Conservation (phyloP, 2,329 filamentous ascomycete species). For the Fonsecaea monophora region DNA sequence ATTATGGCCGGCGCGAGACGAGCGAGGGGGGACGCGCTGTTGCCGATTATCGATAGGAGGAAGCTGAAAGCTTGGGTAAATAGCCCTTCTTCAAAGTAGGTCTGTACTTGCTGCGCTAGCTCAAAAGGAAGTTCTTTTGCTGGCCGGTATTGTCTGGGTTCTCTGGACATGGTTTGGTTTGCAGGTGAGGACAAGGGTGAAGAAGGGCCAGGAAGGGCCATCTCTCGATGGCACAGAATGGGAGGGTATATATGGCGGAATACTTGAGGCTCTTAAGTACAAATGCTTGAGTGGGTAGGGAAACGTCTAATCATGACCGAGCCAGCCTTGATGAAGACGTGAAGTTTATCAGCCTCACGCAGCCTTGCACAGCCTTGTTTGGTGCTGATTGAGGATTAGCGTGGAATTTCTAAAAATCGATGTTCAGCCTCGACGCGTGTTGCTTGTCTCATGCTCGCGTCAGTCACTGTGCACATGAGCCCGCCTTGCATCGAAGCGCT, state of each 20-base stretch:
- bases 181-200: slow-evolving; percentile 32
- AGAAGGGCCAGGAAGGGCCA: slow-evolving; percentile 17
- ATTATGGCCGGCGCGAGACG: slow-evolving; percentile 60
- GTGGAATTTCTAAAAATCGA: not conserved
- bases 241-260: not conserved
- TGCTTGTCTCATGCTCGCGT: not conserved
- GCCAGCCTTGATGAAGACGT: not conserved
- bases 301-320: not conserved
- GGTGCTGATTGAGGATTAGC: not conserved
- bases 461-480: not conserved
- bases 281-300: not conserved
- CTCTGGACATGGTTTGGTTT: slow-evolving; percentile 17
- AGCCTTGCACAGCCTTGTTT: not conserved
- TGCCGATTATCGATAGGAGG: slow-evolving; percentile 67
- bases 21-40: slow-evolving; percentile 53
- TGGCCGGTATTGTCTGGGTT: slow-evolving; percentile 56
- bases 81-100: slow-evolving; percentile 77
- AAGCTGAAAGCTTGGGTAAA: slow-evolving; percentile 70
- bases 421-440: not conserved
- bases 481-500: not conserved
- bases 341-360: not conserved
- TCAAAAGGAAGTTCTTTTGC: slow-evolving; percentile 66
- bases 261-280: not conserved
- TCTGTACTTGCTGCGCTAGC: slow-evolving; percentile 69
- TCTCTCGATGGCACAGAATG: not conserved